Evolutionary conservation across 192 early-diverging fungal species (phyloP).

Genomic region (Spinellus fusiger): DNA sequence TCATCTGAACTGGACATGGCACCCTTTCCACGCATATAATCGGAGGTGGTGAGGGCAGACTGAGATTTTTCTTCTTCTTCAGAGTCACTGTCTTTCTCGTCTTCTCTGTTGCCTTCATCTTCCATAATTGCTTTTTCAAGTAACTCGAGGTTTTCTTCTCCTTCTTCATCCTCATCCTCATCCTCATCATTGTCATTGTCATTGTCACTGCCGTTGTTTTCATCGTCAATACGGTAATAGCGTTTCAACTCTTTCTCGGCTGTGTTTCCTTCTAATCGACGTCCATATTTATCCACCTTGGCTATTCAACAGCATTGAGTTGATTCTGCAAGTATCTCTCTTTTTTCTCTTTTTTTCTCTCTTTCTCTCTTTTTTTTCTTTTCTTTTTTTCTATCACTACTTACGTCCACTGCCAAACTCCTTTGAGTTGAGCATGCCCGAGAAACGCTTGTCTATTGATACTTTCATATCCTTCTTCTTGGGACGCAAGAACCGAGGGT

Average conservation of each 20-base stretch:
- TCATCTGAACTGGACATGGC: constrained; percentile 59
- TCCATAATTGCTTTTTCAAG: no score
- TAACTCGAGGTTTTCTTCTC: constrained; percentile 14
- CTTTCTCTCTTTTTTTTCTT: background rate
- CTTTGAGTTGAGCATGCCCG: constrained; percentile 70
- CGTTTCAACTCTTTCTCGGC: constrained; percentile 59
- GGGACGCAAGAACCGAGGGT: constrained; percentile 72
- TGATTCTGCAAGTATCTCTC: no score
- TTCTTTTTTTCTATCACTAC: background rate
- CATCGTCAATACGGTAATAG: constrained; percentile 69
- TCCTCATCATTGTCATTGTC: constrained; percentile 39
- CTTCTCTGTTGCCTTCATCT: constrained; percentile 33
- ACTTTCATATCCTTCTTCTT: constrained; percentile 81
- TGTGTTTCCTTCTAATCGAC: constrained; percentile 39
- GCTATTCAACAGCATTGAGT: no score
- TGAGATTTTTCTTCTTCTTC: background rate
- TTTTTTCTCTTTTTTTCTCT: background rate
- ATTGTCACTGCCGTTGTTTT: constrained; percentile 29
- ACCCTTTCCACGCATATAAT: constrained; percentile 80
- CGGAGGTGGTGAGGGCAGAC: constrained; percentile 19
- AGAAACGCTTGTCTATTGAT: constrained; percentile 84
- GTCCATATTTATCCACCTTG: constrained; percentile 76
- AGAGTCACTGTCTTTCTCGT: no score
- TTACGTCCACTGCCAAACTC: constrained; percentile 50
- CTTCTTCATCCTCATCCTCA: constrained; percentile 24